Base-by-base conservation (phyloP, 495 filamentous ascomycete genomes). In the Trichoderma asperelloides region DNA sequence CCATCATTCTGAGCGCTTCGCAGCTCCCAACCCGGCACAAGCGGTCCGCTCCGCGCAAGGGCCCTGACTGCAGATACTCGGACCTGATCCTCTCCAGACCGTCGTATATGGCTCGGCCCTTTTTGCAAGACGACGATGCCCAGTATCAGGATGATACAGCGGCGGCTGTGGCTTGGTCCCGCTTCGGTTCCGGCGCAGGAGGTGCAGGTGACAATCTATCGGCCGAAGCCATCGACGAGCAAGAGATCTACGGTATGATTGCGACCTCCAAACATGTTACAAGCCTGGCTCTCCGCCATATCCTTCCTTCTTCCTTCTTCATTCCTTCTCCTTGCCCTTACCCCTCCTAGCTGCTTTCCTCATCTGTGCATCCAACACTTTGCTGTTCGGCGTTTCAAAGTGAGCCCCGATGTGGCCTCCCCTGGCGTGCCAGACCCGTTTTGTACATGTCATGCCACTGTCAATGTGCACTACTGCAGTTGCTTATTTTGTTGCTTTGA, bases 211-310 rank as follows among this genome's bases (percentile, higher is more conserved):
- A 88, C 64, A 86, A 91, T 60, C 79, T 86, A 21, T 74, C 79
- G 7, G 80, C 87, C 30, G 93, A 97, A 69, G 90, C 88, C 37
- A 95, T 98, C 68, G 95, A 98, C 71, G 92, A 92, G 74, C 96
- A 97, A 74, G 95, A 98, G 77, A 91, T 98, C 28, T 98, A 92
- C 72, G 93, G 93, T 96, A 81, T 70, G 83, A 70, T 62, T n/a
- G 47, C 18, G 18, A 51, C 47, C 47, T 21, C 47, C 47, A 25
- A 51, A 21, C 43, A 47, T 4, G 43, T 25, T 63, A 62, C 33
- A 64, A 16, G 8, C 55, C 30, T 40, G 67, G 27, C 49, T 64
- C 11, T 25, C 18, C 43, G 30, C 23, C 30, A 30, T 68, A 41
- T 30, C n/a, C 21, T 60, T 60, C 25, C 12, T 60, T 60, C 18